Conservation (phyloP, 345 rosid species). For the Salix viminalis region DNA sequence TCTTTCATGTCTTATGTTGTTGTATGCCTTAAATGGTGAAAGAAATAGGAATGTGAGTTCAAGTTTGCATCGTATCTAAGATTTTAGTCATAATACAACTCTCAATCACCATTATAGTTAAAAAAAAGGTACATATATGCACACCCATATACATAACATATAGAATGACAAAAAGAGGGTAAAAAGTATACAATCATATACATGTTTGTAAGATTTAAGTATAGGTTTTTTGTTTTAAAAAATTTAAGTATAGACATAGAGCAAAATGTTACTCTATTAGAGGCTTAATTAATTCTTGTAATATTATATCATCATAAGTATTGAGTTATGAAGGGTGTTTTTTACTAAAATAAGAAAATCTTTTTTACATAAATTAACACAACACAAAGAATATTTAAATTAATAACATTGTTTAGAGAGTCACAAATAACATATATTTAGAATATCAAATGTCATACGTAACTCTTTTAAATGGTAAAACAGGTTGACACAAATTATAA, state of each 20-base stretch:
- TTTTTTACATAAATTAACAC: too few species aligned
- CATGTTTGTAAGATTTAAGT: background rate
- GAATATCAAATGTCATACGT: too few species aligned
- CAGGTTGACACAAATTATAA: too few species aligned
- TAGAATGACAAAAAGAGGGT: background rate
- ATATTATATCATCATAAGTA: background rate
- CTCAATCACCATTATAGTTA: background rate
- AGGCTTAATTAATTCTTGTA: background rate
- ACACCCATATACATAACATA: background rate
- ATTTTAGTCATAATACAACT: conserved; percentile 18
- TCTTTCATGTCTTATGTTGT: background rate
- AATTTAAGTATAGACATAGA: background rate
- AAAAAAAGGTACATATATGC: background rate
- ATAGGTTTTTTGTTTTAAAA: background rate
- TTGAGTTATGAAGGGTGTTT: background rate
- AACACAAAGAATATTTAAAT: too few species aligned
- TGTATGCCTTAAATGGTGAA: conserved; percentile 4
- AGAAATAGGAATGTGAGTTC: background rate
- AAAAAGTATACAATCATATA: background rate
- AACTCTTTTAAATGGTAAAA: too few species aligned
- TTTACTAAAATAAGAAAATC: too few species aligned
- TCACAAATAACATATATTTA: too few species aligned
- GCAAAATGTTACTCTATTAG: background rate
- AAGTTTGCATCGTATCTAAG: conserved; percentile 1
- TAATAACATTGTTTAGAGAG: too few species aligned